Evolutionary conservation across 352 stramenopile species (phyloP).

Genomic region (Phytophthora fragariae): DNA sequence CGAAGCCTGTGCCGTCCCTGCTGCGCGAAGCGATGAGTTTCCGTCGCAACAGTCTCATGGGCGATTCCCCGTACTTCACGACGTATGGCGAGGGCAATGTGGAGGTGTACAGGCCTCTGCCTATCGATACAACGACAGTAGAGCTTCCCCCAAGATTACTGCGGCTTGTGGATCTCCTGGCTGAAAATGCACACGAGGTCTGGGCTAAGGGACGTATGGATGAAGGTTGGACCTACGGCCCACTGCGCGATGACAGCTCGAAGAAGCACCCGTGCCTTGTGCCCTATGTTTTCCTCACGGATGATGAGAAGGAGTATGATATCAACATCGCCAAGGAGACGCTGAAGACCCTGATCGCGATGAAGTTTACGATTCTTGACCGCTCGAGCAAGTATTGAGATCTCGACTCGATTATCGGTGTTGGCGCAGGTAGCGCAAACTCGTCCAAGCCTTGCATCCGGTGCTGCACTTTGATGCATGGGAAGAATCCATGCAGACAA

Average conservation of each 20-base stretch:
- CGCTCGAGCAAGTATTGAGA: conserved; percentile 64
- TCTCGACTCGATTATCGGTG: conserved; percentile 10
- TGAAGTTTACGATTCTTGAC: conserved; percentile 88
- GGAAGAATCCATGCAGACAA: conserved; percentile 11
- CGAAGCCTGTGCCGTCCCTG: conserved; percentile 65
- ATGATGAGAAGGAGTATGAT: conserved; percentile 91
- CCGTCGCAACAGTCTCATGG: conserved; percentile 78
- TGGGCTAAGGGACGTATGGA: conserved; percentile 90
- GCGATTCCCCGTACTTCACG: conserved; percentile 81
- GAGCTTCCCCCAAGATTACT: conserved; percentile 71
- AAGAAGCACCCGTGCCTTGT: conserved; percentile 90
- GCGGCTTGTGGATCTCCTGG: conserved; percentile 81
- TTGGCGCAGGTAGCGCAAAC: conserved; percentile 7
- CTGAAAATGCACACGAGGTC: conserved; percentile 89
- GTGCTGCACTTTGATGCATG: conserved; percentile 9
- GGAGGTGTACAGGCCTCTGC: conserved; percentile 75
- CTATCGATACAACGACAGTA: conserved; percentile 79
- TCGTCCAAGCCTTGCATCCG: conserved; percentile 10
- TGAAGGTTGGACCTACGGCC: conserved; percentile 88
- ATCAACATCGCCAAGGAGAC: conserved; percentile 90
- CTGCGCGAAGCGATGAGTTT: conserved; percentile 81
- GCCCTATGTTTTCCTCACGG: conserved; percentile 90
- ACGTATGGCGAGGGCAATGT: conserved; percentile 66
- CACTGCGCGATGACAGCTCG: conserved; percentile 71
- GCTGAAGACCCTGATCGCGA: conserved; percentile 88